phyloP scores from a whole-genome alignment of 2,329 filamentous ascomycete species.

The Proliferodiscus dingleyae region DNA sequence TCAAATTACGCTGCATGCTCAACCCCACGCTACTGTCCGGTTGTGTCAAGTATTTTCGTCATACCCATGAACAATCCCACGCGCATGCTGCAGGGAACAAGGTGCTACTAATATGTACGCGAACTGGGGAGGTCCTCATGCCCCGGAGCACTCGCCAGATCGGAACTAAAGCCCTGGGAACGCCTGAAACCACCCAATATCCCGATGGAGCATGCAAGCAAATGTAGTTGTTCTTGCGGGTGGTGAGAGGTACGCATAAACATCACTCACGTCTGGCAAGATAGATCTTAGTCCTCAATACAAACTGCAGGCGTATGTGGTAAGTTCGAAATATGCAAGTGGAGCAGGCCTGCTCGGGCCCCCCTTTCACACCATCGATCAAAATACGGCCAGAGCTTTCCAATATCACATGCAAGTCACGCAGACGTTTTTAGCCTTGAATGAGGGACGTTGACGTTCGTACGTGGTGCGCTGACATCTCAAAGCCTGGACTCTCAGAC shows the following conservation, averaged over 20 bases:
- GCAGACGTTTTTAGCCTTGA: no score
- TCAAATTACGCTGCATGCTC: slow-evolving; percentile 15
- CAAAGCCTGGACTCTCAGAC: no score
- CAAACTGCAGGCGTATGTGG: no score
- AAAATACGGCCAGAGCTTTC: neutral
- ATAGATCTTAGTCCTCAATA: no score
- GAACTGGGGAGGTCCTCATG: neutral
- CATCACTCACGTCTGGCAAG: neutral
- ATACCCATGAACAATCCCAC: slow-evolving; percentile 10
- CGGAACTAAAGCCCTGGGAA: neutral
- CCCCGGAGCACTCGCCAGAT: neutral
- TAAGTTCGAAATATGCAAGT: no score
- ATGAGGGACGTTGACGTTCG: no score
- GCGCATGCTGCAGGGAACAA: neutral
- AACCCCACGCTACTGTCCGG: slow-evolving; percentile 17
- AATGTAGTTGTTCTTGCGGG: no score
- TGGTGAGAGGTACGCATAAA: neutral
- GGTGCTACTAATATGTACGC: no score
- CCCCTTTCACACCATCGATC: neutral
- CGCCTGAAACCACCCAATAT: slow-evolving; percentile 1
- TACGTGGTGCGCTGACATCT: no score
- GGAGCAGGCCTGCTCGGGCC: no score
- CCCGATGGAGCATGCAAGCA: neutral
- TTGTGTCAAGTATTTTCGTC: slow-evolving; percentile 21
- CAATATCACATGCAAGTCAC: no score